Base-by-base conservation (phyloP, 352 stramenopile species). In the Nothophytophthora sp. region DNA sequence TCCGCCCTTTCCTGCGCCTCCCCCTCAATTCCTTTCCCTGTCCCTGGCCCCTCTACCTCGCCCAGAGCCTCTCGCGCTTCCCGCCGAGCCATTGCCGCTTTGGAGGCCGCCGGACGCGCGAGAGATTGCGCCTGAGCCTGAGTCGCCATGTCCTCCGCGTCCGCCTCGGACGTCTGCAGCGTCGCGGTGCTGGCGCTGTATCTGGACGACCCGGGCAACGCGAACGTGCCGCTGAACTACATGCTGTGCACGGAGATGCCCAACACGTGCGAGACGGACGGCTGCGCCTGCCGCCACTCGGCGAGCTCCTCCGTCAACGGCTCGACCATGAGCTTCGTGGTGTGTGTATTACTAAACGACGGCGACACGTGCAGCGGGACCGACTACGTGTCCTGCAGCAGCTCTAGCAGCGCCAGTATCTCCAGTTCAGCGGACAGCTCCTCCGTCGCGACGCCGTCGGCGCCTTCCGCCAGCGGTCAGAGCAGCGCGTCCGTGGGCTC, bases 71-170 rank as follows among this genome's bases (percentile, higher is more conserved):
- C 35, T 56, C 40, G 50, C 35, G 55, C 39, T 43, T 52, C n/a
- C n/a, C n/a, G n/a, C n/a, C n/a, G n/a, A n/a, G n/a, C n/a, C 55
- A 66, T 67, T 70, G 50, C 46, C 25, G 43, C 47, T 63, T 70
- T 66, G 27, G 28, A 61, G 39, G n/a, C 57, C n/a, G 32, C 32
- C 29, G 30, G 22, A 42, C 10, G 10, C 35, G 18, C 23, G 22
- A 54, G 25, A 23, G 10, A 29, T 37, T 11, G 27, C 27, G 11
- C 6, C 27, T 30, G 6, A 30, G 6, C 5, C 27, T 11, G 6
- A 30, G 11, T 9, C 15, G 43, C 22, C 24, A 63, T 63, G 55
- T 32, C 41, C 13, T 35, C 49, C 25, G 38, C 42, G 34, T 45
- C 50, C 15, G 48, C 58, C 15, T 27, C 44, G 38, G 52, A 65